Conservation (phyloP, 176 grass and related monocot genomes). For the Rhynchospora pubera region DNA sequence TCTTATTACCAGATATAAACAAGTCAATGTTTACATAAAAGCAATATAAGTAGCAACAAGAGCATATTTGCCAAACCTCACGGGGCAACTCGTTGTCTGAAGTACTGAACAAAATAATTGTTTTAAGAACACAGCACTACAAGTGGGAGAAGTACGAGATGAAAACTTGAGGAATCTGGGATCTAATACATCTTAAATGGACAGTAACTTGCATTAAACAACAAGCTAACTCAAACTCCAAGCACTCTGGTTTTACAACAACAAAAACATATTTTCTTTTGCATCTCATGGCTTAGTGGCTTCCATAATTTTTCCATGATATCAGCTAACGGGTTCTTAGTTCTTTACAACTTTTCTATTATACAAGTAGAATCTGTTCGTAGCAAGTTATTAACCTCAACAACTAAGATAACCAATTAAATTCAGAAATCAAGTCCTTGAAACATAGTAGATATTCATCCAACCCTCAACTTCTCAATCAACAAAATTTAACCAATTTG, state of each 20-base stretch:
- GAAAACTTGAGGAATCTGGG: neutral
- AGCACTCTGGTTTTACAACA: neutral
- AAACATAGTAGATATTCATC: neutral
- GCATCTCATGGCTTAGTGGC: too few relatives aligned
- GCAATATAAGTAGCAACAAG: neutral
- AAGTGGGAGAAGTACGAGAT: too few relatives aligned
- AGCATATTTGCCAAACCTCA: neutral
- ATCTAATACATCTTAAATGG: neutral
- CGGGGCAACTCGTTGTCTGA: neutral
- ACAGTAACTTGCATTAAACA: neutral
- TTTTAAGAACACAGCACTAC: too few relatives aligned
- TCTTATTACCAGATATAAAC: neutral
- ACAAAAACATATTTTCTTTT: neutral
- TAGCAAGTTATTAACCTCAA: neutral
- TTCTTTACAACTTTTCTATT: neutral
- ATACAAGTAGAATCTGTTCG: neutral
- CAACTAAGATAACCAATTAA: neutral
- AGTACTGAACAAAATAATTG: too few relatives aligned
- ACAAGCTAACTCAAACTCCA: neutral
- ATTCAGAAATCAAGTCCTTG: neutral
- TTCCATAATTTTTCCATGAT: neutral
- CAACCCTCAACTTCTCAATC: neutral
- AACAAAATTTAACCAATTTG: neutral
- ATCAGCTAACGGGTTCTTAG: neutral
- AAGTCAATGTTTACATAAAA: neutral